A percentile compares a stretch with the other conserved stretches of the same genome.
phyloP scores from a whole-genome alignment of 2,329 filamentous ascomycete species.

The Aspergillus sp. region DNA sequence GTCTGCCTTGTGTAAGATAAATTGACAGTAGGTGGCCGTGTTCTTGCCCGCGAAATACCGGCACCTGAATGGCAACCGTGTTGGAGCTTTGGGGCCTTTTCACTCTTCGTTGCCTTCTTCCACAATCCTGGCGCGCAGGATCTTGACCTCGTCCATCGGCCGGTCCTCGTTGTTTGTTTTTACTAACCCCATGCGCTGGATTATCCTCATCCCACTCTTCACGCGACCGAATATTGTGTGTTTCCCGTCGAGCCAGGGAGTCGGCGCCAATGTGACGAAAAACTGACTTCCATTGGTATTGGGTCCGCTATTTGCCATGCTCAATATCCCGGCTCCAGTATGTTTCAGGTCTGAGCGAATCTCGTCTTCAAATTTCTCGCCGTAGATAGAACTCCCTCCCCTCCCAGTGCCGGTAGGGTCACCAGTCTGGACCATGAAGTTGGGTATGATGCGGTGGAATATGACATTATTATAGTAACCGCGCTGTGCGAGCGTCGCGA shows the following conservation, averaged over 20 bases:
- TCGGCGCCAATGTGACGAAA: conserved; percentile 90
- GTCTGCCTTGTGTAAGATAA: background rate
- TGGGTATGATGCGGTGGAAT: conserved; percentile 92
- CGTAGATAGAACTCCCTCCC: conserved; percentile 86
- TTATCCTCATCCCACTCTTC: conserved; percentile 76
- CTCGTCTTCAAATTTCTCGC: conserved; percentile 92
- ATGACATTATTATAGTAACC: conserved; percentile 85
- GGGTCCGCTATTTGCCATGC: conserved; percentile 93
- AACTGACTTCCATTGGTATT: conserved; percentile 96
- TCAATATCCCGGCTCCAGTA: conserved; percentile 88
- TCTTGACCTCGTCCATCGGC: conserved; percentile 78
- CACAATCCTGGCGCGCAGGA: conserved; percentile 70
- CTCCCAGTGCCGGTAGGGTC: conserved; percentile 93
- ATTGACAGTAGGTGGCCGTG: background rate
- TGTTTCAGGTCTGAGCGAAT: conserved; percentile 77
- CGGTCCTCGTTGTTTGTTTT: conserved; percentile 79
- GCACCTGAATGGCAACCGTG: background rate
- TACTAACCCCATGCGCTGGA: conserved; percentile 84
- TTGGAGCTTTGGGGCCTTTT: conserved; percentile 8
- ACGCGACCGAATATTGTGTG: conserved; percentile 96
- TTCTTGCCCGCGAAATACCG: background rate
- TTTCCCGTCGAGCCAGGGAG: conserved; percentile 70
- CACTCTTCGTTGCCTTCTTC: conserved; percentile 55
- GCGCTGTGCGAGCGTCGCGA: conserved; percentile 72
- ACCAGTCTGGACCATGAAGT: conserved; percentile 95